These are phyloP conservation scores for Selaginella tamariscina DNA, from an alignment of 75 land plant species.

Conservation along the genomic window DNA sequence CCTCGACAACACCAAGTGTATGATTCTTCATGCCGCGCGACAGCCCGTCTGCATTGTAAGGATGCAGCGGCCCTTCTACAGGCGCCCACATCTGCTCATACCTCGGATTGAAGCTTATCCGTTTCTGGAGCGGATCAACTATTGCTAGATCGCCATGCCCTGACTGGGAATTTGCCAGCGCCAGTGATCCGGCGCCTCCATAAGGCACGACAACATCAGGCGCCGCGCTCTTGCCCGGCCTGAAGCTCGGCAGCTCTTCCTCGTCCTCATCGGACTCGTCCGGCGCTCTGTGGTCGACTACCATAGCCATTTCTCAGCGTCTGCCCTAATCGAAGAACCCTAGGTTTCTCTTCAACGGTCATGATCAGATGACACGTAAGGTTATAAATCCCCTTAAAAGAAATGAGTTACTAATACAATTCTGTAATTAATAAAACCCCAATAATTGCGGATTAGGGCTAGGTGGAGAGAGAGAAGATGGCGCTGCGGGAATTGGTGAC, in stretches of 20 bases:
- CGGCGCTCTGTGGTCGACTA: too few species aligned
- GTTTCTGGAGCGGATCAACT: conserved; percentile 67
- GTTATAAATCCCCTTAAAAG: too few species aligned
- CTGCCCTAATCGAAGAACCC: too few species aligned
- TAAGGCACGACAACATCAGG: background rate
- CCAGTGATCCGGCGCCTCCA: background rate
- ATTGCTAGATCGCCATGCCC: too few species aligned
- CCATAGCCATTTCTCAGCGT: too few species aligned
- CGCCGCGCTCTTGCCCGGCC: background rate
- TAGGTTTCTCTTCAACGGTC: too few species aligned
- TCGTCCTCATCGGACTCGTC: background rate
- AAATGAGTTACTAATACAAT: too few species aligned
- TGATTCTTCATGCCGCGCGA: conserved; percentile 90
- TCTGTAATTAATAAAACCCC: too few species aligned
- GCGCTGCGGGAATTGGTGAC: conserved; percentile 78
- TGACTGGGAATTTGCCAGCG: too few species aligned
- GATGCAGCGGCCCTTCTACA: conserved; percentile 80
- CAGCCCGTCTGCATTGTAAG: conserved; percentile 78
- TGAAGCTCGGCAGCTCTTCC: background rate
- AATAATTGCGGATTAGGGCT: too few species aligned
- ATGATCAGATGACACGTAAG: too few species aligned
- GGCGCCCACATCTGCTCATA: conserved; percentile 98
- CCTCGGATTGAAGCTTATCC: conserved; percentile 64
- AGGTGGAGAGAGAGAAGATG: too few species aligned
- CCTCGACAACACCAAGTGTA: conserved; percentile 86